A percentile compares a stretch with the other conserved stretches of the same genome.
Conservation (phyloP, 2,329 filamentous ascomycete species). For the Helotiales sp. region DNA sequence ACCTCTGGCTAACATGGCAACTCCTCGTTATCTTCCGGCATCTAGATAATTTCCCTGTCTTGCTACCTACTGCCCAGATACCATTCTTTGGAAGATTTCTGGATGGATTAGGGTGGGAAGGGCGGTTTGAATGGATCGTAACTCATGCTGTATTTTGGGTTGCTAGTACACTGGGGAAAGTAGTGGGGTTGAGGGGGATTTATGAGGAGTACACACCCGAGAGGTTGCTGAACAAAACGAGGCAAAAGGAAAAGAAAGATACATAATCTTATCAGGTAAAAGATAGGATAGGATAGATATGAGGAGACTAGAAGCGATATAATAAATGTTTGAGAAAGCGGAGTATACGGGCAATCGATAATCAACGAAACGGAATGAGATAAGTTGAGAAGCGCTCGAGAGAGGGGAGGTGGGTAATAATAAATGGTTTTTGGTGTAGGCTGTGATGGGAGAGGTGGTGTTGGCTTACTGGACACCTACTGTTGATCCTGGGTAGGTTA, state of each 20-base stretch:
- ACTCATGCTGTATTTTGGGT: slow-evolving; percentile 8
- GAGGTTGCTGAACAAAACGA: background rate
- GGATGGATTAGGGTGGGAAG: background rate
- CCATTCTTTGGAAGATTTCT: background rate
- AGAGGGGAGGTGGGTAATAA: no score
- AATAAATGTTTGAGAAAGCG: no score
- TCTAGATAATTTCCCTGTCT: slow-evolving; percentile 19
- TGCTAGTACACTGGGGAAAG: background rate
- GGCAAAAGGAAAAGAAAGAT: background rate
- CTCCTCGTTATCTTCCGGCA: slow-evolving; percentile 13
- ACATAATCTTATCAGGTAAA: no score
- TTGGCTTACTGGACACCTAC: no score
- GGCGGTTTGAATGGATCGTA: slow-evolving; percentile 7
- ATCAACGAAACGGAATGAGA: no score
- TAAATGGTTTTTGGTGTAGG: no score
- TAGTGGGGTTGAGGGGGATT: slow-evolving; percentile 6
- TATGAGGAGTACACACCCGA: slow-evolving; percentile 16
- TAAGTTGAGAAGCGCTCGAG: no score
- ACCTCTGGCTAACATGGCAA: slow-evolving; percentile 14
- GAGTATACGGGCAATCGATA: no score
- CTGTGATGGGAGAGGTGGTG: no score
- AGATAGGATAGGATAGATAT: background rate
- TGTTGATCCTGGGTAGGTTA: no score
- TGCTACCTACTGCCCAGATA: background rate
- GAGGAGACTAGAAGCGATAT: background rate